Percentiles rank a stretch among this genome's conserved stretches.
Evolutionary conservation across 768 basidiomycete species (phyloP).

Genomic region (Hygrophoropsis aurantiaca): DNA sequence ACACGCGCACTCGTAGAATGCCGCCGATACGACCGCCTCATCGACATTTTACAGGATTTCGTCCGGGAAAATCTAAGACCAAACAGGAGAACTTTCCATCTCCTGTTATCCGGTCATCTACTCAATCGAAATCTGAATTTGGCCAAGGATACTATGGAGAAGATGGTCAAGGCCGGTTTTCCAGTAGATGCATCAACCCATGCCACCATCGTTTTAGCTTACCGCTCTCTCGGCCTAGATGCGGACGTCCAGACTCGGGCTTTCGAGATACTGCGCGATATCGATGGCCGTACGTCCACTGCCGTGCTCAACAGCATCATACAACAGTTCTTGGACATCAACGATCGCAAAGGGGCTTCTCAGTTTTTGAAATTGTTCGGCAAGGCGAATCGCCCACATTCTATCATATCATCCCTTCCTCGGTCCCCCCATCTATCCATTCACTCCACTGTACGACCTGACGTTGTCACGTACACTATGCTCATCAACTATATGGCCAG

Average conservation of each 20-base stretch:
- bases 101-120: slow-evolving; percentile 65
- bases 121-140: slow-evolving; percentile 63
- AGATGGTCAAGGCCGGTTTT: slow-evolving; percentile 59
- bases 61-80: slow-evolving; percentile 43
- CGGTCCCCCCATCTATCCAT: background rate
- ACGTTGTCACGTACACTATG: slow-evolving; percentile 61
- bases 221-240: slow-evolving; percentile 62
- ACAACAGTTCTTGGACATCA: slow-evolving; percentile 54
- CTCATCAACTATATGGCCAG: slow-evolving; percentile 56
- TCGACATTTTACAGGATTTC: slow-evolving; percentile 52
- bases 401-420: slow-evolving; percentile 18
- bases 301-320: slow-evolving; percentile 69
- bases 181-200: slow-evolving; percentile 58
- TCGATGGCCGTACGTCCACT: slow-evolving; percentile 44
- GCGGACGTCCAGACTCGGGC: slow-evolving; percentile 51
- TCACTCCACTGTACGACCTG: slow-evolving; percentile 35
- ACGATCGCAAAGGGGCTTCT: slow-evolving; percentile 47
- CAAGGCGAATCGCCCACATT: slow-evolving; percentile 21
- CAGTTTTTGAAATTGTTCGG: slow-evolving; percentile 52
- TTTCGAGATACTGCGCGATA: slow-evolving; percentile 42
- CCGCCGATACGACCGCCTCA: slow-evolving; percentile 46
- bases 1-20: slow-evolving; percentile 59
- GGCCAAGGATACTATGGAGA: slow-evolving; percentile 51
- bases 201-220: slow-evolving; percentile 54
- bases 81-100: slow-evolving; percentile 64